Base-by-base conservation (phyloP, 1,284 basidiomycete genomes). In the Macrocybe sp. region DNA sequence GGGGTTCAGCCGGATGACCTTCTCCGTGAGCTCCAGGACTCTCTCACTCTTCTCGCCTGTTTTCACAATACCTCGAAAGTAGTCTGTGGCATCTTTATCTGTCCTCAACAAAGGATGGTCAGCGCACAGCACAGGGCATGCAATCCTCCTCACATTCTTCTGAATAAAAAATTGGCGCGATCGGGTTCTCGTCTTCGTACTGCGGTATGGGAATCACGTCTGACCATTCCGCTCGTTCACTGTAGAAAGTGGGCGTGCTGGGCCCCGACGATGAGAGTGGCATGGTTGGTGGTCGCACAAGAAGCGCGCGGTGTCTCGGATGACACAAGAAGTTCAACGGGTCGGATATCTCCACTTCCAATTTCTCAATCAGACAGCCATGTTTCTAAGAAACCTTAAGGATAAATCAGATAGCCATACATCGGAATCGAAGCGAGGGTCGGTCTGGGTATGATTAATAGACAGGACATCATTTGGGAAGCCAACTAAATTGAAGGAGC, bases 81-180 rank as follows among this genome's bases (percentile, higher is more conserved):
- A 92, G 59, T 91, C 80, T 55, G 93, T 94, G 1, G 89, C 92
- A 69, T 95, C 92, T 53, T 85, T 89, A 69, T 97, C 94, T 96
- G 44, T 34, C 16, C 14, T 22, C 6, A 33, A 34, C 35, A 12
- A 36, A 37, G 32, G 14, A 9, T 11, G 35, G 36, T n/a, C n/a
- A 34, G 41, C 4, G 38, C 41, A 32, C 11, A 47, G 22, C n/a
- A 8, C 11, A 40, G 9, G 29, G 9, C 37, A 46, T 32, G 32
- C 31, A 41, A 9, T 12, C 41, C 16, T 48, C 77, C 91, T 64
- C 55, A 95, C 93, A 97, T 72, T 92, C 83, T 41, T 75, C 73
- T 4, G 81, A 81, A 61, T 97, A 97, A 64, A 92, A 84, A 63
- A 97, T 97, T 1, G 91, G 89, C 0, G 92, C 91, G 37, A 97